These are phyloP conservation scores for Fusarium floridanum DNA, from an alignment of 2,329 filamentous ascomycete genomes.

Conservation along the genomic window DNA sequence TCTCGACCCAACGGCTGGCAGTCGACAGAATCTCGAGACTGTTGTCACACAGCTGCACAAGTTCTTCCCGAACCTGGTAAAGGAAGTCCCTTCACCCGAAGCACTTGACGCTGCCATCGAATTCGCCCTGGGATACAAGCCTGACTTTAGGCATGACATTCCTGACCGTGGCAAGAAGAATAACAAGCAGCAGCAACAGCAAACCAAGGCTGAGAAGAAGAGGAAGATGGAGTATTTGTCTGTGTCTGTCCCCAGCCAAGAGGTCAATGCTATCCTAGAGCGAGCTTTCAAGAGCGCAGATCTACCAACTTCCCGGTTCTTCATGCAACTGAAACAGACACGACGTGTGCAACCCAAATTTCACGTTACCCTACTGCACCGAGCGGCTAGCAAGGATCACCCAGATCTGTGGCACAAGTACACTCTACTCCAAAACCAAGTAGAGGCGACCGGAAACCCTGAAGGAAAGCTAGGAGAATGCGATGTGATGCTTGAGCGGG, in stretches of 20 bases:
- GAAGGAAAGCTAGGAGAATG: conserved; percentile 69
- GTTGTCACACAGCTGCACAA: conserved; percentile 78
- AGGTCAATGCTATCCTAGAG: conserved; percentile 70
- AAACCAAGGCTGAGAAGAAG: conserved; percentile 41
- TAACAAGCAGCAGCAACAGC: conserved; percentile 46
- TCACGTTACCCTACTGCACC: conserved; percentile 95
- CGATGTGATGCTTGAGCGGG: conserved; percentile 72
- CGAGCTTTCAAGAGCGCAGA: conserved; percentile 72
- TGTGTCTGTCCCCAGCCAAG: conserved; percentile 59
- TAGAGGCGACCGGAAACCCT: conserved; percentile 50
- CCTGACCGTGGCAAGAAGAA: conserved; percentile 66
- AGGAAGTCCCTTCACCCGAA: conserved; percentile 75
- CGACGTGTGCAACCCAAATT: conserved; percentile 86
- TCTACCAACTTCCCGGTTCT: conserved; percentile 68
- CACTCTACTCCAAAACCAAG: conserved; percentile 65
- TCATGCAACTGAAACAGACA: conserved; percentile 78
- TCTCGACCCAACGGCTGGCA: conserved; percentile 82
- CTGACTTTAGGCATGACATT: conserved; percentile 81
- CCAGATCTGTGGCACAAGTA: conserved; percentile 84
- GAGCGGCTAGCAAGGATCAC: conserved; percentile 70
- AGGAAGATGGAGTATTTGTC: conserved; percentile 70
- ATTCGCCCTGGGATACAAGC: conserved; percentile 80
- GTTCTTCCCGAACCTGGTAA: conserved; percentile 83
- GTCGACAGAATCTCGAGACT: conserved; percentile 86
- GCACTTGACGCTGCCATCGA: conserved; percentile 86